Conservation (phyloP, 1,284 basidiomycete genomes). For the Takashimella tepidaria region DNA sequence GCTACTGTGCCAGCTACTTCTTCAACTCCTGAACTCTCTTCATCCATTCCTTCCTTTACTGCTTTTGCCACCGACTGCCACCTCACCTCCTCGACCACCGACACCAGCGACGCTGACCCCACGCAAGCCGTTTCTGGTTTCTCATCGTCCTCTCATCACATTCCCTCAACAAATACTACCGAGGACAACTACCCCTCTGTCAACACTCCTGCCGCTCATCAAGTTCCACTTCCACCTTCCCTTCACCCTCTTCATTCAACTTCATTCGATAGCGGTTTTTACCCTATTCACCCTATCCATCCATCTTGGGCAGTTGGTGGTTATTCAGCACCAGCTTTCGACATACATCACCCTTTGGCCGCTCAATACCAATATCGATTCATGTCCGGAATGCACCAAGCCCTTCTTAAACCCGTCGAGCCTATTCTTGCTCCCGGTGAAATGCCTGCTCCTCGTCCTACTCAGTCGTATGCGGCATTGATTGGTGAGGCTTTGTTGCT, state of each 20-base stretch:
- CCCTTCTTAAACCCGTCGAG: constrained; percentile 12
- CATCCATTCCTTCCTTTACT: too few species aligned
- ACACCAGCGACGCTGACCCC: too few species aligned
- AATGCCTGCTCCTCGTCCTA: constrained; percentile 36
- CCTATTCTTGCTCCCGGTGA: constrained; percentile 43
- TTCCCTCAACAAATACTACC: background rate
- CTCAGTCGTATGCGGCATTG: constrained; percentile 43
- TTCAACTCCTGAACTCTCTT: too few species aligned
- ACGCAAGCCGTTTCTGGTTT: too few species aligned
- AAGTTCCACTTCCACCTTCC: background rate
- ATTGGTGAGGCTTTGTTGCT: constrained; percentile 45
- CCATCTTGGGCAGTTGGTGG: background rate
- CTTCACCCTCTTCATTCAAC: background rate
- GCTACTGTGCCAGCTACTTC: too few species aligned
- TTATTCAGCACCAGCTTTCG: background rate
- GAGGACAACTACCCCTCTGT: background rate
- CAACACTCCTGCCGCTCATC: too few species aligned
- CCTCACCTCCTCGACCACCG: background rate
- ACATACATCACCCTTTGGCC: background rate
- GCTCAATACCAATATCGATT: background rate
- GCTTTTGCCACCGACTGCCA: background rate
- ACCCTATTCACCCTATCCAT: background rate
- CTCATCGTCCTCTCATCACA: too few species aligned
- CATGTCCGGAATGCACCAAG: background rate
- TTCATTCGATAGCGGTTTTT: background rate